phyloP scores from a whole-genome alignment of 2,329 filamentous ascomycete genomes.

The Rosellinia necatrix region DNA sequence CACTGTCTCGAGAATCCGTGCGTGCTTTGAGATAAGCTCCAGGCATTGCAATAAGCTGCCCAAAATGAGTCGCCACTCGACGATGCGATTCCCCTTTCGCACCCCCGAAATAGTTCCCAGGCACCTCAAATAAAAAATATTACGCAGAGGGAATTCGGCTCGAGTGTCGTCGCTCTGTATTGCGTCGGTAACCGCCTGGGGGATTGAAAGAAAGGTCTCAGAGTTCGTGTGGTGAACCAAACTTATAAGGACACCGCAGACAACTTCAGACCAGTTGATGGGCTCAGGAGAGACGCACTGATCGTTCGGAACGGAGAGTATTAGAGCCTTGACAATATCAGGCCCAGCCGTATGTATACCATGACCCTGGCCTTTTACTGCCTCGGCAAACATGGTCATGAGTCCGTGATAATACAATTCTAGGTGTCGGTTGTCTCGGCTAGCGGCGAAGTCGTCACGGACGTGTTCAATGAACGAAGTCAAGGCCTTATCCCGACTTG shows the following conservation, averaged over 20 bases:
- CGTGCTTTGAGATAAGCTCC: constrained; percentile 49
- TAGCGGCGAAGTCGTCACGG: constrained; percentile 66
- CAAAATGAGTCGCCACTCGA: constrained; percentile 71
- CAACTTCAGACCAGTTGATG: constrained; percentile 65
- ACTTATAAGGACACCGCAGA: constrained; percentile 78
- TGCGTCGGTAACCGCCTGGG: constrained; percentile 64
- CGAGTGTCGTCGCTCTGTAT: constrained; percentile 46
- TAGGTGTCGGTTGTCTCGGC: constrained; percentile 60
- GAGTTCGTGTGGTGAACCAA: constrained; percentile 79
- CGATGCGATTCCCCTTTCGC: constrained; percentile 77
- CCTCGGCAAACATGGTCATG: constrained; percentile 90
- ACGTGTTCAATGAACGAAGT: constrained; percentile 72
- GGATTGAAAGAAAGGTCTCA: constrained; percentile 73
- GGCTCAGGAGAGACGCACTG: constrained; percentile 53
- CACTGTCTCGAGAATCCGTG: constrained; percentile 44
- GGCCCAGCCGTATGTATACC: constrained; percentile 64
- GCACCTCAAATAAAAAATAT: constrained; percentile 59
- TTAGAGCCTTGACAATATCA: constrained; percentile 56
- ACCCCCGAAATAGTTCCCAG: constrained; percentile 76
- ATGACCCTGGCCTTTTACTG: constrained; percentile 66
- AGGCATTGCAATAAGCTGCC: constrained; percentile 59
- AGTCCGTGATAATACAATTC: constrained; percentile 81
- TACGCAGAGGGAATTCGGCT: constrained; percentile 44
- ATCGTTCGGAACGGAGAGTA: constrained; percentile 56
- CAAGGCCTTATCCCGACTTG: constrained; percentile 75